Evolutionary conservation across 1,139 yeast species (phyloP), one percentile per base, ranked within the genome.

Genomic region (Arxiozyma heterogenica): DNA sequence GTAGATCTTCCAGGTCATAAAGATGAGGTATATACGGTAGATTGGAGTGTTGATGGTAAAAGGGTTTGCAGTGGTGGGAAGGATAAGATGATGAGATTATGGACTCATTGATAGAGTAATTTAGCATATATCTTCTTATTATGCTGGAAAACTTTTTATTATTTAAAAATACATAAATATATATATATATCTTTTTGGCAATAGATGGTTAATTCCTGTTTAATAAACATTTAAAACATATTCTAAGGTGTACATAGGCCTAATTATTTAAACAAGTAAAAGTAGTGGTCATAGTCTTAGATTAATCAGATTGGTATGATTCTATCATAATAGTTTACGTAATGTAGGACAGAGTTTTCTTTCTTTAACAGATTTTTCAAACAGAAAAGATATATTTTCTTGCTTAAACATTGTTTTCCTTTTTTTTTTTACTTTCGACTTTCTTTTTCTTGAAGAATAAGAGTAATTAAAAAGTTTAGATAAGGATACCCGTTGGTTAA

Each of bases 1-100:
- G 90, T 86, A 18, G 98, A 93, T 71, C 77, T 93, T 57, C 98
- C 98, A 0, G 98, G 98, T 1, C 98, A 93, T 69, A 76, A 83
- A 21, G 99, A 93, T 65, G 98, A 93, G 70, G 97, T 93, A 0
- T 93, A 82, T 68, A 95, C 98, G 0, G 97, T 94, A 2, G 99
- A 93, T 67, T 93, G 99, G 99, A 87, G 96, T 74, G 82, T 86
- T 55, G 99, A 93, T 68, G 99, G 98, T 49, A 81, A 81, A 59
- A 77, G 84, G 60, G 98, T 93, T 11, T 95, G 94, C 39, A 87
- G 96, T 66, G 98, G 98, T 39, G 98, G 99, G 52, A 91, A 90
- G 67, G 99, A 93, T 68, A 93, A 90, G 70, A 86, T 86, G 79
- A 90, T 93, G 34, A 78, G 97, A 64, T 73, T 93, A 57, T 93